A percentile compares a stretch with the other conserved stretches of the same genome.
These are phyloP conservation scores for Ulvella scutata DNA, from an alignment of 139 green algal species.

Conservation along the genomic window DNA sequence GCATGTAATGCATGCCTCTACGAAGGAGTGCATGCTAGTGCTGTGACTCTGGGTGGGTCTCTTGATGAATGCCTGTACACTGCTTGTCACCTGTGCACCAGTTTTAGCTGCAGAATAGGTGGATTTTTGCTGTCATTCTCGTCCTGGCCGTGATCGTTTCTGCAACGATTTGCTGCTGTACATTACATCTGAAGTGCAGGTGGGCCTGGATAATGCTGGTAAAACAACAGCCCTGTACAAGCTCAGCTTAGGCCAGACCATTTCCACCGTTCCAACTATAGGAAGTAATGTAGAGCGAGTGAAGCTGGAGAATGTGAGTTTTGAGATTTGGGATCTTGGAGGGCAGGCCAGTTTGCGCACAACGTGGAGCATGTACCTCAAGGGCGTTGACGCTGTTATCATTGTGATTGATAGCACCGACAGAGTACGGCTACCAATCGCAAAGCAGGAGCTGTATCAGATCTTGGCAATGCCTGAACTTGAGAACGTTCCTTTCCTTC, in stretches of 20 bases:
- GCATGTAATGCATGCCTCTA: background rate
- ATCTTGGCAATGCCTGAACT: conserved; percentile 20
- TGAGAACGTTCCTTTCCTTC: conserved; percentile 38
- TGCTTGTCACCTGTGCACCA: background rate
- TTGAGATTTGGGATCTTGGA: conserved; percentile 73
- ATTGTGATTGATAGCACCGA: conserved; percentile 70
- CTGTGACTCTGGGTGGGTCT: too few relatives aligned
- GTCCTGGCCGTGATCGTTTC: background rate
- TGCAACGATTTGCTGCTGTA: background rate
- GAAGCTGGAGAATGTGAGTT: conserved; percentile 33
- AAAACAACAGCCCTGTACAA: conserved; percentile 91
- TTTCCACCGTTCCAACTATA: conserved; percentile 68
- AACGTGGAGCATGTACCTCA: conserved; percentile 80
- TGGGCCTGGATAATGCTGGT: conserved; percentile 83
- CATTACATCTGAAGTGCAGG: conserved; percentile 12
- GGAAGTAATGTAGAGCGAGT: conserved; percentile 69
- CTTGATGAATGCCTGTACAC: background rate
- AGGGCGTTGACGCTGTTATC: conserved; percentile 60
- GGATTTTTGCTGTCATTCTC: background rate
- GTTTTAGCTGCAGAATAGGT: background rate
- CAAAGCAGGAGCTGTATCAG: conserved; percentile 18
- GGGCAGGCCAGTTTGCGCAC: conserved; percentile 72
- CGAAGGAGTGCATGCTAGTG: too few relatives aligned
- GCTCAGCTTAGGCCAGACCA: conserved; percentile 66
- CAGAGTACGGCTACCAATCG: conserved; percentile 51